Conservation (phyloP, 139 green algal genomes). For the Zygnema cylindricum region DNA sequence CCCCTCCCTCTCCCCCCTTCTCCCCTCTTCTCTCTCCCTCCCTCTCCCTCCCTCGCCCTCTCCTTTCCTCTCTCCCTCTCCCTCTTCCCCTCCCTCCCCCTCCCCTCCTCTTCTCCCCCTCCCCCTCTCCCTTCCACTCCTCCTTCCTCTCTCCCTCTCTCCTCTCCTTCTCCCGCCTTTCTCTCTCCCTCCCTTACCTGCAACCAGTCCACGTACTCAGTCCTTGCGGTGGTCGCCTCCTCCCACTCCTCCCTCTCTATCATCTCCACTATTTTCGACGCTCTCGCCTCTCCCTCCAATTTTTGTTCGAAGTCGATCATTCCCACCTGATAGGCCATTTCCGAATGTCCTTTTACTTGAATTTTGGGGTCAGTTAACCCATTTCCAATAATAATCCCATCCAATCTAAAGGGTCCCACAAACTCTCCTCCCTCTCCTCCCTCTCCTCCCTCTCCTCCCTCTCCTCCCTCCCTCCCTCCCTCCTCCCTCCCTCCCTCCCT, state of each 20-base stretch:
- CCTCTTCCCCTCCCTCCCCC: too few species aligned
- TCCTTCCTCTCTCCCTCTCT: too few species aligned
- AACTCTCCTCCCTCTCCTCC: background rate
- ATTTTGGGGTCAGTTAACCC: conserved; percentile 68
- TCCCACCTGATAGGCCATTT: conserved; percentile 66
- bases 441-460: background rate
- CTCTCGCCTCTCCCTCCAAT: conserved; percentile 38
- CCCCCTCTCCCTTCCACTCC: too few species aligned
- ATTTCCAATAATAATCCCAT: conserved; percentile 66
- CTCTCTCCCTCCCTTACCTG: too few species aligned
- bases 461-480: background rate
- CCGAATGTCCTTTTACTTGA: conserved; percentile 69
- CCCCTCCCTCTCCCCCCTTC: too few species aligned
- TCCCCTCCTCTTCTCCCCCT: too few species aligned
- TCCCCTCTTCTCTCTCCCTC: too few species aligned
- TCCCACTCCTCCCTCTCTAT: conserved; percentile 64
- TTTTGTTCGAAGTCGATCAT: conserved; percentile 66
- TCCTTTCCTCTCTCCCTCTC: too few species aligned
- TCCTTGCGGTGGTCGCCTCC: conserved; percentile 60
- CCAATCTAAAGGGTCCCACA: conserved; percentile 31
- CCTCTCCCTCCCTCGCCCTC: too few species aligned
- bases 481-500: background rate
- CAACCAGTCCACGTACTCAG: conserved; percentile 60
- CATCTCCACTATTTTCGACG: conserved; percentile 58
- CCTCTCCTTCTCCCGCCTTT: too few species aligned